Base-by-base conservation (phyloP, 1,284 basidiomycete species). In the Amylostereum areolatum region DNA sequence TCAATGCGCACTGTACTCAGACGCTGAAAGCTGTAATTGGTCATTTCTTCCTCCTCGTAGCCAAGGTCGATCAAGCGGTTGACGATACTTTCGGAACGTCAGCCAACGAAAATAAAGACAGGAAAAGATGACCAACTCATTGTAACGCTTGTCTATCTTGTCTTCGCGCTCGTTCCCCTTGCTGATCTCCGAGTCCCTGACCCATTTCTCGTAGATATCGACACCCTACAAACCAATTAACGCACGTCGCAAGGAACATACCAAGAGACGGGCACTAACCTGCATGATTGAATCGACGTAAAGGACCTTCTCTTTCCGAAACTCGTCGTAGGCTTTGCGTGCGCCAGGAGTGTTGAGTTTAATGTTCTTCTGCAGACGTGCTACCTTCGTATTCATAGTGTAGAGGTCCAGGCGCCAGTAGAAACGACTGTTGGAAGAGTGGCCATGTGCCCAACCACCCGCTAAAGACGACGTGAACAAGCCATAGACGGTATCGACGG, bases 371-470 rank as follows among this genome's bases (percentile, higher is more conserved):
- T 63, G 46, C n/a, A 57, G 51, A 2, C 28, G 49, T 4, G 50
- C 55, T 3, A 65, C 49, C 44, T 49, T 53, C 24, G 47, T 31
- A 2, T 54, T 50, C 53, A 68, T 60, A 2, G 55, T 51, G 11
- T 55, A 43, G 32, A 71, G 55, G 44, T 70, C 69, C 3, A 49
- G 28, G 18, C 54, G 52, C 69, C 67, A 70, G 52, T 64, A 69
- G 49, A 62, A 69, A n/a, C 57, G 57, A 47, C 60, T 64, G 3
- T 44, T 49, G 25, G 61, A 61, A 10, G 54, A 36, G 43, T 59
- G 57, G 1, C 63, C 60, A 47, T 66, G 57, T 5, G 59, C 39
- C 58, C 61, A 62, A 18, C 62, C 66, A 25, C 68, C 63, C 45
- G 60, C 68, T 69, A 48, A 27, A 1, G 40, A 44, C 46, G 29